These are phyloP conservation scores for Paraphaeosphaeria minitans DNA, from an alignment of 2,329 filamentous ascomycete genomes.

Conservation along the genomic window DNA sequence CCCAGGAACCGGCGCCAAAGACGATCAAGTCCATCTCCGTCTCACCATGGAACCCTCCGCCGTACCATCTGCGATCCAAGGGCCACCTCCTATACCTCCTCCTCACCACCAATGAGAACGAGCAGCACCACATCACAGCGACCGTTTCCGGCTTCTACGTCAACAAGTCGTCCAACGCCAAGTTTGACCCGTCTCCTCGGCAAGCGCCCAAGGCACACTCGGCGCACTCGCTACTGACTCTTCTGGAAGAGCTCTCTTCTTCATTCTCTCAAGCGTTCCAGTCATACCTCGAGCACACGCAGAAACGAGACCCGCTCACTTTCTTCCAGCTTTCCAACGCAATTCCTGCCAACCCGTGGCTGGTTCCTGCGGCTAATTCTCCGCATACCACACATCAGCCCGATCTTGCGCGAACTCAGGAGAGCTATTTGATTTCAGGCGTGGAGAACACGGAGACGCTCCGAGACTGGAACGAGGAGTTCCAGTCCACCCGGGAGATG, in stretches of 20 bases:
- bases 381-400: slow-evolving; percentile 72
- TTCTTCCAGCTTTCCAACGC: slow-evolving; percentile 97
- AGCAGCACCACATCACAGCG: slow-evolving; percentile 91
- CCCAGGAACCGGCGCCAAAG: slow-evolving; percentile 74
- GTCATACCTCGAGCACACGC: slow-evolving; percentile 82
- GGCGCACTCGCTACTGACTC: slow-evolving; percentile 82
- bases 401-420: slow-evolving; percentile 88
- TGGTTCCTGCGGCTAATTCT: slow-evolving; percentile 73
- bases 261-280: slow-evolving; percentile 80
- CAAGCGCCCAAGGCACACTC: slow-evolving; percentile 76
- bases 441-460: slow-evolving; percentile 93
- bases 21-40: slow-evolving; percentile 88
- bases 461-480: slow-evolving; percentile 98
- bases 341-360: slow-evolving; percentile 89
- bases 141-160: slow-evolving; percentile 96
- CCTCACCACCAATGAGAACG: slow-evolving; percentile 89
- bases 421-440: slow-evolving; percentile 87
- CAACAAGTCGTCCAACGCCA: slow-evolving; percentile 93
- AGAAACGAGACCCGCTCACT: slow-evolving; percentile 82
- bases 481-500: slow-evolving; percentile 93
- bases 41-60: slow-evolving; percentile 95
- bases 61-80: slow-evolving; percentile 85
- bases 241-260: slow-evolving; percentile 79
- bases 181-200: slow-evolving; percentile 89
- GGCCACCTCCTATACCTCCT: slow-evolving; percentile 92